Evolutionary conservation across 2,329 filamentous ascomycete genomes (phyloP).

Genomic region (Pestalotiopsis sp.): DNA sequence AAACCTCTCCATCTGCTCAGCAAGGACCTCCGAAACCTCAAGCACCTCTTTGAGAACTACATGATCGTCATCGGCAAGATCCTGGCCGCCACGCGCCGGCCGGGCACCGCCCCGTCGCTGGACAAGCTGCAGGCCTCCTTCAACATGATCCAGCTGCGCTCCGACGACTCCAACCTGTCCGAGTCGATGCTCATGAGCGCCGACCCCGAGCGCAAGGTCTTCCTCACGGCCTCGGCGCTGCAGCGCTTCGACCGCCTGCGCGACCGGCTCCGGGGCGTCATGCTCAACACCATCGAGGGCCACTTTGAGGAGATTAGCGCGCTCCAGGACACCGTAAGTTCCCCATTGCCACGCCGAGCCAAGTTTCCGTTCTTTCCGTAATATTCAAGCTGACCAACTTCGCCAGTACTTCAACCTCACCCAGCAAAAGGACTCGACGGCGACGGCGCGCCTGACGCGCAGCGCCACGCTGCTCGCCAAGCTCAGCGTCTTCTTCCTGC

Average conservation of each 20-base stretch:
- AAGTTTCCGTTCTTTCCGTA: constrained; percentile 3
- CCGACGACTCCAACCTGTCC: constrained; percentile 1
- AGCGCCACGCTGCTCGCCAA: constrained; percentile 75
- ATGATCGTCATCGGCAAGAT: constrained; percentile 62
- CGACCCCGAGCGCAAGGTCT: constrained; percentile 23
- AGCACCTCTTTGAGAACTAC: constrained; percentile 64
- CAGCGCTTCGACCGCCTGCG: constrained; percentile 62
- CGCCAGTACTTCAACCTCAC: constrained; percentile 76
- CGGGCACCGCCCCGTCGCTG: neutral
- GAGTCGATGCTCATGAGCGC: neutral
- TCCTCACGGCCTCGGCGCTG: constrained; percentile 47
- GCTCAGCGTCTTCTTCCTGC: constrained; percentile 74
- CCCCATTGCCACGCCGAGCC: neutral
- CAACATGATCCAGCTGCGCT: neutral
- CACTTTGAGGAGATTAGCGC: constrained; percentile 71
- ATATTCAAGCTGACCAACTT: constrained; percentile 7
- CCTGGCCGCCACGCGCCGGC: constrained; percentile 40
- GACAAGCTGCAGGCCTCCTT: constrained; percentile 9
- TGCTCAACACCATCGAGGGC: constrained; percentile 63
- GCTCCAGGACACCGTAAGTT: constrained; percentile 65
- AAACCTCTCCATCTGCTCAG: constrained; percentile 60
- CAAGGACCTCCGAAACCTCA: constrained; percentile 61
- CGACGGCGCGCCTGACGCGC: constrained; percentile 71
- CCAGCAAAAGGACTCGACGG: constrained; percentile 73
- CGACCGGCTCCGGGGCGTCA: constrained; percentile 62